These are phyloP conservation scores for Collybia nuda DNA, from an alignment of 768 basidiomycete species.

Conservation along the genomic window DNA sequence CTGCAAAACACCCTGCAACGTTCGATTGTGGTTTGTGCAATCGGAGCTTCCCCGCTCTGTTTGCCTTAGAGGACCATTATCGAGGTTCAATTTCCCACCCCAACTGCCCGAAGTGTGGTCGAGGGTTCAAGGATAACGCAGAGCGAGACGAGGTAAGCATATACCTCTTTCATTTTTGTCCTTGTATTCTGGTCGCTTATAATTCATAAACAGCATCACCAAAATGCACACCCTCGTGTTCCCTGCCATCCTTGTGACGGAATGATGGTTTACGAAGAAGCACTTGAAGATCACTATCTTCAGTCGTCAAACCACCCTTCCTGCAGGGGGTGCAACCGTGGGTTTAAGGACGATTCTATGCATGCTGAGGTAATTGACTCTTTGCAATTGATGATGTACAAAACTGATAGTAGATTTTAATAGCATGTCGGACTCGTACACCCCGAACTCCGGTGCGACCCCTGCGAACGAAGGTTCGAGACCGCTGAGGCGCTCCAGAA, in stretches of 20 bases:
- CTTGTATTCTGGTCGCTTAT: not conserved
- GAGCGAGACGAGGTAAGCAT: conserved; percentile 33
- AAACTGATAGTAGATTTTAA: not conserved
- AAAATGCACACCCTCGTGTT: conserved; percentile 22
- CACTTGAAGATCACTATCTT: conserved; percentile 37
- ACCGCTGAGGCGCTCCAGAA: conserved; percentile 30
- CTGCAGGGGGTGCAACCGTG: conserved; percentile 8
- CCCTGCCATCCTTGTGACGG: conserved; percentile 28
- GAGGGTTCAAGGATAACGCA: conserved; percentile 36
- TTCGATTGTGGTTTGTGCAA: conserved; percentile 36
- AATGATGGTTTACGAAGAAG: conserved; percentile 31
- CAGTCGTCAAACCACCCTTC: conserved; percentile 31
- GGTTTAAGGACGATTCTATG: conserved; percentile 15
- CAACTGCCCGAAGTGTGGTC: conserved; percentile 43
- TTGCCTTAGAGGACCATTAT: conserved; percentile 45
- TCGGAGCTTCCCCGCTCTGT: conserved; percentile 29
- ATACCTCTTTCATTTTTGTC: not conserved
- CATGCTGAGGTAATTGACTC: conserved; percentile 31
- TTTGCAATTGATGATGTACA: not conserved
- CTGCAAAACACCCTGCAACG: conserved; percentile 41
- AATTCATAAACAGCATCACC: conserved; percentile 27
- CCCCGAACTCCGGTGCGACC: conserved; percentile 24
- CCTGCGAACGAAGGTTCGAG: conserved; percentile 41
- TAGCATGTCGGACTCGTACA: conserved; percentile 1
- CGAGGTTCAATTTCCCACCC: conserved; percentile 43